A percentile compares a stretch with the other conserved stretches of the same genome.
Conservation (phyloP, 192 early-diverging fungal species). For the Gaertneriomyces semiglobifer region DNA sequence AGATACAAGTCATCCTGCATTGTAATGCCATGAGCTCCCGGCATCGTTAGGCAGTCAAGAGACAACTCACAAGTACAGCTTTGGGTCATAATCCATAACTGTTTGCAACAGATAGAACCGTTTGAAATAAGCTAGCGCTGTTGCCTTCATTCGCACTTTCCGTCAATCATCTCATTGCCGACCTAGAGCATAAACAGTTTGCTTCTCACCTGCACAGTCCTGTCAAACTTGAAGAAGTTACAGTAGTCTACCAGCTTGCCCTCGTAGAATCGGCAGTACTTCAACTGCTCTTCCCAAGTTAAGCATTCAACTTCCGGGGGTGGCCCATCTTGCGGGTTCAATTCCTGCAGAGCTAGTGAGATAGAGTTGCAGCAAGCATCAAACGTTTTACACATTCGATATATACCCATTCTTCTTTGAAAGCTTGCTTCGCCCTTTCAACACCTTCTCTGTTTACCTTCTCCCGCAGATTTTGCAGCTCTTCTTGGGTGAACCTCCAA, state of each 20-base stretch:
- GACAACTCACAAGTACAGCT: conserved; percentile 36
- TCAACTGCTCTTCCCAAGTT: conserved; percentile 37
- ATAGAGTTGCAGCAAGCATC: not conserved
- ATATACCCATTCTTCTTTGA: conserved; percentile 24
- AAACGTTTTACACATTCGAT: not conserved
- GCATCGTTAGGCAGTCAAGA: not conserved
- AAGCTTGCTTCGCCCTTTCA: conserved; percentile 9
- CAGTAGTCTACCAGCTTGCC: conserved; percentile 35
- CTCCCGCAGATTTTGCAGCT: conserved; percentile 26
- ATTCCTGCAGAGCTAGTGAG: no score
- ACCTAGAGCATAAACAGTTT: not conserved
- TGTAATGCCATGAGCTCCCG: not conserved
- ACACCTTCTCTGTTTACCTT: conserved; percentile 24
- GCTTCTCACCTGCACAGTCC: conserved; percentile 34
- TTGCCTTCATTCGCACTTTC: conserved; percentile 28
- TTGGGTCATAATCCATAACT: conserved; percentile 50
- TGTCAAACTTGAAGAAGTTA: conserved; percentile 34
- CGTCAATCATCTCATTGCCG: no score
- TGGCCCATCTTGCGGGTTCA: not conserved
- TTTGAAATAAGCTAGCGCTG: conserved; percentile 47
- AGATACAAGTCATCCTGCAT: conserved; percentile 43
- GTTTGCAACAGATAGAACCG: conserved; percentile 49
- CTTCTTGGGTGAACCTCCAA: conserved; percentile 28
- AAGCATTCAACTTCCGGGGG: conserved; percentile 30
- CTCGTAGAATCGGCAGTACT: conserved; percentile 35